Conservation (phyloP, 805 yeast species). For the Kuraishia molischiana region DNA sequence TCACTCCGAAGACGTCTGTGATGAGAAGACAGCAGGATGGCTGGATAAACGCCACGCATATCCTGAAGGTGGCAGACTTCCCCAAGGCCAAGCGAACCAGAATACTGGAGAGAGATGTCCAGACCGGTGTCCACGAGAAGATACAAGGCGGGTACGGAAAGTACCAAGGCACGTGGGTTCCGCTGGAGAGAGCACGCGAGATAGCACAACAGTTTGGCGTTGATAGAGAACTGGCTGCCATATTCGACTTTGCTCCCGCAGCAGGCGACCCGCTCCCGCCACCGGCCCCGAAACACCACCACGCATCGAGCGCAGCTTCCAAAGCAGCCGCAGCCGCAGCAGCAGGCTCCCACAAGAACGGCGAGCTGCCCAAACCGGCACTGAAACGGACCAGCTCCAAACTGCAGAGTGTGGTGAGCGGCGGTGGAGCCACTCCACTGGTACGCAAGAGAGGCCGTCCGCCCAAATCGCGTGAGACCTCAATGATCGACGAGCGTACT, state of each 20-base stretch:
- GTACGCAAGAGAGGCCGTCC: constrained; percentile 2
- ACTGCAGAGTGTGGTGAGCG: too few species aligned
- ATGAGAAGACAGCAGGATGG: constrained; percentile 72
- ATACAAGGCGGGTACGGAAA: constrained; percentile 97
- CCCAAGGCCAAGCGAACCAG: constrained; percentile 93
- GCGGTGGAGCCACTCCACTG: too few species aligned
- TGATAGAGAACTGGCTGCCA: constrained; percentile 46
- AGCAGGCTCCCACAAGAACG: too few species aligned
- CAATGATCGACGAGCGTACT: neutral
- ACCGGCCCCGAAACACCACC: constrained; percentile 57
- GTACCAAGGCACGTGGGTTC: constrained; percentile 97
- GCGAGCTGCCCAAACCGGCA: too few species aligned
- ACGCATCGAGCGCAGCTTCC: constrained; percentile 27
- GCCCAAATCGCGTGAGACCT: neutral
- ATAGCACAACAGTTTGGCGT: constrained; percentile 62
- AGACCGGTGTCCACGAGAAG: constrained; percentile 80
- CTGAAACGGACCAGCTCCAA: too few species aligned
- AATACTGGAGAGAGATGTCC: constrained; percentile 89
- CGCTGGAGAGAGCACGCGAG: constrained; percentile 61
- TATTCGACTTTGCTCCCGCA: constrained; percentile 49
- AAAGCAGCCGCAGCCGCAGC: too few species aligned
- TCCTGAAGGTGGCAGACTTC: constrained; percentile 84
- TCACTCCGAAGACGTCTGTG: constrained; percentile 57
- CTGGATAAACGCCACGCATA: constrained; percentile 94
- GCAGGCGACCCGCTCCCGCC: constrained; percentile 46